phyloP scores from a whole-genome alignment of 768 basidiomycete species.

The Galerina sulciceps region DNA sequence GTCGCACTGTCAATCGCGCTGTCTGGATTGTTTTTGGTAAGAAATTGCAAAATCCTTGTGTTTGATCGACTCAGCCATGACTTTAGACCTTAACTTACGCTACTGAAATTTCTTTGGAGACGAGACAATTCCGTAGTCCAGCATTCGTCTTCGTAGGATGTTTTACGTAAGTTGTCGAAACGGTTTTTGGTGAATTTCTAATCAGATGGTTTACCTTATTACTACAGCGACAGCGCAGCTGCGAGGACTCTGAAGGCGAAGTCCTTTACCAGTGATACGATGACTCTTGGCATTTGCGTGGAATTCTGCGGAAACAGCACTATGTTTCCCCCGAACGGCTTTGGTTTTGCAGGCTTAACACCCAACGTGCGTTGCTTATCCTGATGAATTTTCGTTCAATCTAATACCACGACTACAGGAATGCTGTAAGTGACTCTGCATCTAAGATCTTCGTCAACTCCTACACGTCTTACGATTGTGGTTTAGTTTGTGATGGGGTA shows the following conservation, averaged over 20 bases:
- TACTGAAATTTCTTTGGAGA: neutral
- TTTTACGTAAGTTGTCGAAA: neutral
- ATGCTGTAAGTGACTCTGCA: too few relatives aligned
- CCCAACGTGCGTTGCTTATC: neutral
- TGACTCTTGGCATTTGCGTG: neutral
- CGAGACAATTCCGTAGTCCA: neutral
- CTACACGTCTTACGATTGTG: neutral
- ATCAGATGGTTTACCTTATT: neutral
- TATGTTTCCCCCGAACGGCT: neutral
- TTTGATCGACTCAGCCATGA: too few relatives aligned
- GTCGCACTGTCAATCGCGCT: too few relatives aligned
- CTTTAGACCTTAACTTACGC: too few relatives aligned
- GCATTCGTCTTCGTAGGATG: neutral
- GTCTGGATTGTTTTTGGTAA: too few relatives aligned
- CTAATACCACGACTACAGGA: too few relatives aligned
- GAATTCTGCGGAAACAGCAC: neutral
- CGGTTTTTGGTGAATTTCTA: neutral
- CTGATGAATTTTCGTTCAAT: too few relatives aligned
- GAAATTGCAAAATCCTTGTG: too few relatives aligned
- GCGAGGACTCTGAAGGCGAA: neutral
- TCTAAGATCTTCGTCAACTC: neutral
- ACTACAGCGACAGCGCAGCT: neutral
- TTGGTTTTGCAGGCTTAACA: neutral
- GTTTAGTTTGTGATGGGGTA: too few relatives aligned
- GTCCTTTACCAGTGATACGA: neutral